A percentile compares a stretch with the other conserved stretches of the same genome.
phyloP scores from a whole-genome alignment of 2,329 filamentous ascomycete species.

The Blastomyces parvus region DNA sequence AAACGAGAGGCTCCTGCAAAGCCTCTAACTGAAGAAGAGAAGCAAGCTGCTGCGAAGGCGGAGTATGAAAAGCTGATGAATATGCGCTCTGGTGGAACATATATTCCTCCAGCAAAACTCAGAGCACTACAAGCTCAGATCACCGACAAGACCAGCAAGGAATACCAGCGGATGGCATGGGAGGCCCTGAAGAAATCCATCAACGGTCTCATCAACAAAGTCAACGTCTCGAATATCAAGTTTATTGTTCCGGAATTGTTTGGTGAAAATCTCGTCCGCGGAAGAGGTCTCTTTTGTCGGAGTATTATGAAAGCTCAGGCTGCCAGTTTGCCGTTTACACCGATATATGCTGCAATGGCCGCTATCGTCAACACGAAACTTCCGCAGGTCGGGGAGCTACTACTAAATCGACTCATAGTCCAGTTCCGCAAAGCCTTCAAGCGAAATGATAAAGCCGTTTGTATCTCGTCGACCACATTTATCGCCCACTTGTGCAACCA shows the following conservation, averaged over 20 bases:
- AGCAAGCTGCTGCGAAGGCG: conserved; percentile 77
- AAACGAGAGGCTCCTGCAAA: conserved; percentile 41
- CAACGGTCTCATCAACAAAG: conserved; percentile 98
- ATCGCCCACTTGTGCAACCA: conserved; percentile 93
- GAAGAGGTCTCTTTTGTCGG: conserved; percentile 83
- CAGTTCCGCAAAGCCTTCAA: conserved; percentile 95
- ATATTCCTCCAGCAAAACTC: conserved; percentile 85
- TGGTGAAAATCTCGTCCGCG: conserved; percentile 83
- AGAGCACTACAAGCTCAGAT: conserved; percentile 92
- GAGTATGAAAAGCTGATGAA: conserved; percentile 88
- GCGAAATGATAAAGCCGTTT: conserved; percentile 94
- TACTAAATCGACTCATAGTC: conserved; percentile 74
- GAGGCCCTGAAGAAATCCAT: conserved; percentile 98
- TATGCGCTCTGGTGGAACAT: conserved; percentile 90
- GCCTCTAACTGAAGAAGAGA: conserved; percentile 64
- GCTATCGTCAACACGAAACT: conserved; percentile 97
- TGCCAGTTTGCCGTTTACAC: conserved; percentile 87
- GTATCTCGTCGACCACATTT: conserved; percentile 85
- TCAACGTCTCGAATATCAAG: conserved; percentile 97
- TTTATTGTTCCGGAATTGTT: conserved; percentile 94
- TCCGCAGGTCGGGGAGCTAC: conserved; percentile 83
- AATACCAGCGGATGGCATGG: conserved; percentile 99
- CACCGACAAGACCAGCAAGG: conserved; percentile 89
- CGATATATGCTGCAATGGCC: conserved; percentile 90
- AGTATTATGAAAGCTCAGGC: conserved; percentile 98